Base-by-base conservation (phyloP, 495 filamentous ascomycete species). In the Penicillium coffeae region DNA sequence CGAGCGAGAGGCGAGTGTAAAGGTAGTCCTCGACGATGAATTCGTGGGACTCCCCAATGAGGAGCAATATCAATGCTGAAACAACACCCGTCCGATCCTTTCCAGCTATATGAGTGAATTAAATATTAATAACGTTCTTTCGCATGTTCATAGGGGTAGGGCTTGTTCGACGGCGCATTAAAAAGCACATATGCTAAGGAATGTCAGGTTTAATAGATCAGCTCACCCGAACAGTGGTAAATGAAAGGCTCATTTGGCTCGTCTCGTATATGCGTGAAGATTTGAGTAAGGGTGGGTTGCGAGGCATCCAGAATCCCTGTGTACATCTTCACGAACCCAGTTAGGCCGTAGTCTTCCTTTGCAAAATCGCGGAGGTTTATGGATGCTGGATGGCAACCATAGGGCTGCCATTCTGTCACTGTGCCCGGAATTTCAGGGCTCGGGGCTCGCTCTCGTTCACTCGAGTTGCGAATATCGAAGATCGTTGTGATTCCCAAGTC, bases 391-490 rank as follows among this genome's bases (percentile, higher is more conserved):
- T 49, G 50, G 27, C 38, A 21, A 0, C 61, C 57, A 19, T 73
- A 68, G 21, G 64, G 60, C 14, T 75, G 62, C 63, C 76, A 83
- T 21, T 80, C 58, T 20, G 75, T 72, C 15, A 71, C 55, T 34
- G 75, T 72, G 1, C 76, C 80, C 7, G 46, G 50, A 30, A 64
- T 65, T 33, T 56, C 55, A 2, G 56, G 62, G 27, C 58, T 60
- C 42, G 76, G 79, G 16, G 55, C 65, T 22, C 68, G 42, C 21
- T 50, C 50, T 12, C 65, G 55, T 47, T 78, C 65, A 16, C 77
- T 66, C 51, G 85, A 77, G 2, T 82, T 83, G 30, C 87, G 81
- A 7, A 89, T 68, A 60, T 90, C 84, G 51, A 79, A 88, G 33
- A 88, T 74, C 22, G 75, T 72, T 13, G 68, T 75, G 52, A 89